Conservation (phyloP, 1,139 yeast species). For the Starmera stellimalicola region DNA sequence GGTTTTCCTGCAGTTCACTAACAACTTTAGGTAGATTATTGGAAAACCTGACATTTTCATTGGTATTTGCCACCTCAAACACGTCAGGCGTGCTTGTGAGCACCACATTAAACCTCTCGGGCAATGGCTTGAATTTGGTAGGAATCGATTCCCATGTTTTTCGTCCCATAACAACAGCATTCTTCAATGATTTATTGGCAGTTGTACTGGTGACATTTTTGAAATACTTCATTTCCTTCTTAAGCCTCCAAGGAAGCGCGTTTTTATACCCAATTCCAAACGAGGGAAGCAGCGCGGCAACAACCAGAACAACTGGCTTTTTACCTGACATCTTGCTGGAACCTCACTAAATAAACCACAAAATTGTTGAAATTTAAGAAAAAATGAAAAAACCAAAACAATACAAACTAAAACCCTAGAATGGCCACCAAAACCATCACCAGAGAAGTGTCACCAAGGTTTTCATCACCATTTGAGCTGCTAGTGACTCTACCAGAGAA, state of each 20-base stretch:
- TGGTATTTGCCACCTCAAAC: conserved; percentile 12
- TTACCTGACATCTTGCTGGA: conserved; percentile 18
- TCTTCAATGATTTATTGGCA: conserved; percentile 25
- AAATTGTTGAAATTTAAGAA: too few relatives aligned
- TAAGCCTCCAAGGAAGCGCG: conserved; percentile 78
- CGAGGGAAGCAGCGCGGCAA: conserved; percentile 76
- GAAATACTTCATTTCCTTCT: conserved; percentile 81
- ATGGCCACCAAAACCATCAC: conserved; percentile 2
- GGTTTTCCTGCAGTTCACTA: conserved; percentile 14
- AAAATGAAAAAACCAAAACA: too few relatives aligned
- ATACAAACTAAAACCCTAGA: neutral
- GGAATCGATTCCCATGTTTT: conserved; percentile 97
- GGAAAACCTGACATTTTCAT: neutral
- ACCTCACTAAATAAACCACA: too few relatives aligned
- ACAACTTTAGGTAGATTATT: neutral
- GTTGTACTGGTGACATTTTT: conserved; percentile 53
- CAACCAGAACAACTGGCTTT: conserved; percentile 48
- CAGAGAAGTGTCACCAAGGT: conserved; percentile 17
- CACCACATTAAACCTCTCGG: conserved; percentile 65
- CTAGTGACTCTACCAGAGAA: conserved; percentile 15
- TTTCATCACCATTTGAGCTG: conserved; percentile 24
- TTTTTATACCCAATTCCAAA: conserved; percentile 84
- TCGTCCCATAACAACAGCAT: conserved; percentile 94
- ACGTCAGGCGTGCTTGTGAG: conserved; percentile 37
- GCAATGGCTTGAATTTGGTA: conserved; percentile 69